These are phyloP conservation scores for Nemania abortiva DNA, from an alignment of 2,329 filamentous ascomycete genomes.

Conservation along the genomic window DNA sequence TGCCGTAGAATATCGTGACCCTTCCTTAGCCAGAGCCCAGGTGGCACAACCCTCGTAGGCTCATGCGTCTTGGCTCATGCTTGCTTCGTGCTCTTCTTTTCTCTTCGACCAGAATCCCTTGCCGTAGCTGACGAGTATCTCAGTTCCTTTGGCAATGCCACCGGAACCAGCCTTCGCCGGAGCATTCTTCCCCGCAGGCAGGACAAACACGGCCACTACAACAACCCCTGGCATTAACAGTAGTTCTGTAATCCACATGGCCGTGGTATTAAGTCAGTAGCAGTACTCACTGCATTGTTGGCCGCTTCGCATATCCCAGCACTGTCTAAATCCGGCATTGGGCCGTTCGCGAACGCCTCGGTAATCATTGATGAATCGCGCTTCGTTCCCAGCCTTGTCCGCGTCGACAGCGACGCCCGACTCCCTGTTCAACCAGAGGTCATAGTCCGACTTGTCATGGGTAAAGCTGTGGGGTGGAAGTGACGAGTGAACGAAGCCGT, in stretches of 20 bases:
- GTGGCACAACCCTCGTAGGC: not conserved
- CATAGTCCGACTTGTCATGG: constrained; percentile 69
- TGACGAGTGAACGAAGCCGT: constrained; percentile 68
- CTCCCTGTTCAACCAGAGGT: constrained; percentile 71
- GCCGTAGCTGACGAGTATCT: constrained; percentile 75
- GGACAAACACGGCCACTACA: constrained; percentile 60
- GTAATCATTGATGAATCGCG: constrained; percentile 75
- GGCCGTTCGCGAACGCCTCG: constrained; percentile 66
- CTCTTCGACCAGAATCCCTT: constrained; percentile 73
- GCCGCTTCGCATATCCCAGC: constrained; percentile 65
- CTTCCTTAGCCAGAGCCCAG: constrained; percentile 1
- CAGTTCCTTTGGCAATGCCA: constrained; percentile 69
- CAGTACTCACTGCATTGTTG: constrained; percentile 64
- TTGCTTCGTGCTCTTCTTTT: constrained; percentile 52
- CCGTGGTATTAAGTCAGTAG: not conserved
- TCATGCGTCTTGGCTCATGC: constrained; percentile 11
- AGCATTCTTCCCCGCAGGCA: constrained; percentile 58
- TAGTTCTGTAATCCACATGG: not conserved
- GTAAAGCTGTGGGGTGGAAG: constrained; percentile 45
- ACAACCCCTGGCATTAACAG: constrained; percentile 21
- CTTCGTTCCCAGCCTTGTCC: constrained; percentile 69
- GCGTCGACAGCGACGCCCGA: constrained; percentile 71
- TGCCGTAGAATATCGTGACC: constrained; percentile 2
- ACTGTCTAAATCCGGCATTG: constrained; percentile 70
- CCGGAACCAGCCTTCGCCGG: constrained; percentile 48